These are phyloP conservation scores for Solanum piurae DNA, from an alignment of 257 asterid genomes.

Conservation along the genomic window DNA sequence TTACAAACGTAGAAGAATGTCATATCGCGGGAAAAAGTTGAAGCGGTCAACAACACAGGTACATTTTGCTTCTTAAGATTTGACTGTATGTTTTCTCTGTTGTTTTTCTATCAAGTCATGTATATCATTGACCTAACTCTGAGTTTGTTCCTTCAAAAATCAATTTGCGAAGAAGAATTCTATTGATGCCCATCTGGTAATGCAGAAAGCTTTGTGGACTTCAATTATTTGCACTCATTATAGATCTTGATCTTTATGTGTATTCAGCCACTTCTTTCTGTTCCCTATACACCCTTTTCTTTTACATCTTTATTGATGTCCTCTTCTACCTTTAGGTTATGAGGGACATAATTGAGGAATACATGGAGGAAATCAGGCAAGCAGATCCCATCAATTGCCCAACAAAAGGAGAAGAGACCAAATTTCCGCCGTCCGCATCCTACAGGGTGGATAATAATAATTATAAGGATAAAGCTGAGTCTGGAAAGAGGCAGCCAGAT, in stretches of 20 bases:
- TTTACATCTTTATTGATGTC: background rate
- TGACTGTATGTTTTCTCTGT: background rate
- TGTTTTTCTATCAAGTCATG: background rate
- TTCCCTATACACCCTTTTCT: background rate
- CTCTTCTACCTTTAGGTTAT: conserved; percentile 33
- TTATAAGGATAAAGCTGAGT: conserved; percentile 17
- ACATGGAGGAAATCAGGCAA: conserved; percentile 66
- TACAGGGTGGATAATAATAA: conserved; percentile 9
- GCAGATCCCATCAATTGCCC: conserved; percentile 32
- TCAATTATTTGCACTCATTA: background rate
- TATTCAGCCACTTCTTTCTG: background rate
- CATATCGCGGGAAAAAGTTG: conserved; percentile 86
- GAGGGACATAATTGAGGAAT: conserved; percentile 76
- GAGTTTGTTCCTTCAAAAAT: background rate
- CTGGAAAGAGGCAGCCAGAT: conserved; percentile 14
- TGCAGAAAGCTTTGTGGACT: background rate
- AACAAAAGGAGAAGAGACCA: conserved; percentile 24
- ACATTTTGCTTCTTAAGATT: background rate
- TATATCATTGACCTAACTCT: background rate
- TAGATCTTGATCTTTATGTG: background rate
- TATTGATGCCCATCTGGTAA: background rate
- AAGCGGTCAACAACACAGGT: conserved; percentile 72
- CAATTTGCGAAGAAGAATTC: background rate
- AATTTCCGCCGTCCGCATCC: conserved; percentile 22
- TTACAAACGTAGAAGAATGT: conserved; percentile 90